phyloP scores from a whole-genome alignment of 768 basidiomycete species.

The Tulasnella sp. region DNA sequence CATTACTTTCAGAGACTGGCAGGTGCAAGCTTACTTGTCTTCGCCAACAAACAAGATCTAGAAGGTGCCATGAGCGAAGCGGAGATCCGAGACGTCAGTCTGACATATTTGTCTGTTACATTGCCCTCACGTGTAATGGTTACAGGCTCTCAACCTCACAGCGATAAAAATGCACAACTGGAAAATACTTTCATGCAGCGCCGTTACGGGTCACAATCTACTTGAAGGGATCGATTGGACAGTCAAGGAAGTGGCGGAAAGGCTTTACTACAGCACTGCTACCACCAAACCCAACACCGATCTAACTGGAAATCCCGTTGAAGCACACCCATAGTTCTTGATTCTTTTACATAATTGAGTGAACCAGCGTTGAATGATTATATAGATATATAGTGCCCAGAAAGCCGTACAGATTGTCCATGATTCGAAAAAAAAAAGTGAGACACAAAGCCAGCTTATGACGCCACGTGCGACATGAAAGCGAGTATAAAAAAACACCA shows the following conservation, averaged over 20 bases:
- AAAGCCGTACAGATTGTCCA: too few species aligned
- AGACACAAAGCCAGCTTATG: too few species aligned
- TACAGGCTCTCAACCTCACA: constrained; percentile 63
- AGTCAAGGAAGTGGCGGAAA: constrained; percentile 71
- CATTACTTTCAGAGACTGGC: constrained; percentile 55
- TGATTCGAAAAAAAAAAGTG: too few species aligned
- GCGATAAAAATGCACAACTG: constrained; percentile 81
- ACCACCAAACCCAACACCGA: too few species aligned
- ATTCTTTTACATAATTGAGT: too few species aligned
- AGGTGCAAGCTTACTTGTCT: constrained; percentile 89
- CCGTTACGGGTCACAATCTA: constrained; percentile 76
- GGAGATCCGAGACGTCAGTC: constrained; percentile 72
- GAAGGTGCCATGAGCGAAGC: constrained; percentile 65
- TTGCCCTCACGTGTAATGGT: not conserved
- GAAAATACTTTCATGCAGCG: constrained; percentile 85
- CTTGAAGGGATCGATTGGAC: constrained; percentile 84
- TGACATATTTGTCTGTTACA: not conserved
- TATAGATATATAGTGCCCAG: too few species aligned
- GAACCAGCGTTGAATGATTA: too few species aligned
- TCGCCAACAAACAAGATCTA: constrained; percentile 98
- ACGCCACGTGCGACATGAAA: too few species aligned
- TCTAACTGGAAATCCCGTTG: too few species aligned
- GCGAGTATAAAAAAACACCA: too few species aligned
- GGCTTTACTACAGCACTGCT: constrained; percentile 93
- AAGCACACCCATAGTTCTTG: too few species aligned